Evolutionary conservation across 805 yeast species (phyloP).

Genomic region (Starmerella powellii): DNA sequence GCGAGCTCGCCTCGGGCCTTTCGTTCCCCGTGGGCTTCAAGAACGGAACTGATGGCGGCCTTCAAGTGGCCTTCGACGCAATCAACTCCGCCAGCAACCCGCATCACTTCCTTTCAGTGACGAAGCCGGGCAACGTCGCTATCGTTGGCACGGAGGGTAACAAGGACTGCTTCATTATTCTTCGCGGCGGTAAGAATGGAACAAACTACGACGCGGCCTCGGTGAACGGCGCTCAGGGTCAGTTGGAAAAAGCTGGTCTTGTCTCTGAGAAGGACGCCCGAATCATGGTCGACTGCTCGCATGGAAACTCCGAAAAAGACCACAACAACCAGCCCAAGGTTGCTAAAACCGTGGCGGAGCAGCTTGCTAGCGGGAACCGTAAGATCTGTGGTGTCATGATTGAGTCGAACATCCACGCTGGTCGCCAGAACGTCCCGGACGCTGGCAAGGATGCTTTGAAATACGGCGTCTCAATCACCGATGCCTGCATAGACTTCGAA

Average conservation of each 20-base stretch:
- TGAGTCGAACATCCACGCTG: conserved; percentile 83
- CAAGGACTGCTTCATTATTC: conserved; percentile 74
- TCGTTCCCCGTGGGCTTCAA: conserved; percentile 98
- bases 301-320: conserved; percentile 86
- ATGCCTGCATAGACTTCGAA: conserved; percentile 91
- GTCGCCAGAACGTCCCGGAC: conserved; percentile 70
- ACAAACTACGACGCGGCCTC: conserved; percentile 76
- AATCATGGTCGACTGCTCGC: conserved; percentile 95
- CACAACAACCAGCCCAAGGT: conserved; percentile 90
- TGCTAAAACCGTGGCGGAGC: conserved; percentile 63
- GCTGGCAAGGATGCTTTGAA: conserved; percentile 58
- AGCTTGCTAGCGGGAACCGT: conserved; percentile 60
- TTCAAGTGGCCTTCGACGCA: conserved; percentile 92
- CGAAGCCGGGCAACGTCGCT: conserved; percentile 93
- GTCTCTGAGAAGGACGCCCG: conserved; percentile 34
- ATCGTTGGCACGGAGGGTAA: conserved; percentile 94
- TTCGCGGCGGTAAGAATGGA: conserved; percentile 91
- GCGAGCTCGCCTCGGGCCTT: conserved; percentile 92
- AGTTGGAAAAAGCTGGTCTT: conserved; percentile 37
- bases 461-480: conserved; percentile 95
- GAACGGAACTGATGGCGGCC: conserved; percentile 93
- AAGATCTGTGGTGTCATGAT: conserved; percentile 90
- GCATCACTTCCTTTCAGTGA: conserved; percentile 88
- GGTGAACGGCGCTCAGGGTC: conserved; percentile 53
- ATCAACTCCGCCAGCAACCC: conserved; percentile 82